Conservation (phyloP, 352 stramenopile species). For the Ochromonadaceae sp. region DNA sequence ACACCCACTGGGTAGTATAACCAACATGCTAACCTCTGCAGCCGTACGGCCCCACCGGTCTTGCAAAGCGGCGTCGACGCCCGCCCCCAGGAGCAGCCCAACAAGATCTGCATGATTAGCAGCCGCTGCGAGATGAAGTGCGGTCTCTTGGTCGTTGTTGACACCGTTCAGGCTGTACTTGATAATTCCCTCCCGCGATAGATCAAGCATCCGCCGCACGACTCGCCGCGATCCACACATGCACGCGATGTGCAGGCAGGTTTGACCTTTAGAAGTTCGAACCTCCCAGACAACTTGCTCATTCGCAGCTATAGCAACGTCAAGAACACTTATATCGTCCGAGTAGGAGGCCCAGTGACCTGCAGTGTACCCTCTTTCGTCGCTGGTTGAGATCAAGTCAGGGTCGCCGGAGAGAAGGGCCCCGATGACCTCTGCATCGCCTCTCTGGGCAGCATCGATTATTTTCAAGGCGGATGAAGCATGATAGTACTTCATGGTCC, state of each 20-base stretch:
- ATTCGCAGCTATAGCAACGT: no score
- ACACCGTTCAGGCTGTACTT: slow-evolving; percentile 24
- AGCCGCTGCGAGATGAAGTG: slow-evolving; percentile 27
- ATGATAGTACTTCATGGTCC: no score
- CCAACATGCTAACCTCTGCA: slow-evolving; percentile 18
- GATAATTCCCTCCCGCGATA: slow-evolving; percentile 3
- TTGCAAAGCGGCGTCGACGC: slow-evolving; percentile 18
- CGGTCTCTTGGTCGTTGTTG: slow-evolving; percentile 30
- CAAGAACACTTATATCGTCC: no score
- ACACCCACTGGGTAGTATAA: slow-evolving; percentile 21
- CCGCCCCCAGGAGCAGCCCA: slow-evolving; percentile 22
- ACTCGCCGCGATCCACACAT: neutral
- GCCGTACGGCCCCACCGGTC: slow-evolving; percentile 24
- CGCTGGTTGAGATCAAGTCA: no score
- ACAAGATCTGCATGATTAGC: slow-evolving; percentile 23
- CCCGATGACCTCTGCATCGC: no score
- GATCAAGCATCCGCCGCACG: neutral
- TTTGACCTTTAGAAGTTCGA: no score
- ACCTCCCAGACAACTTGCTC: no score
- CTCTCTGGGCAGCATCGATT: no score
- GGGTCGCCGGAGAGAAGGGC: no score
- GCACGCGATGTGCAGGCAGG: slow-evolving; percentile 28
- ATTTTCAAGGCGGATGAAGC: no score
- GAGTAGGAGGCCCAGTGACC: no score
- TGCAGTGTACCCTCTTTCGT: no score